These are phyloP conservation scores for Clitopilus passeckerianus DNA, from an alignment of 768 basidiomycete genomes.

Conservation along the genomic window DNA sequence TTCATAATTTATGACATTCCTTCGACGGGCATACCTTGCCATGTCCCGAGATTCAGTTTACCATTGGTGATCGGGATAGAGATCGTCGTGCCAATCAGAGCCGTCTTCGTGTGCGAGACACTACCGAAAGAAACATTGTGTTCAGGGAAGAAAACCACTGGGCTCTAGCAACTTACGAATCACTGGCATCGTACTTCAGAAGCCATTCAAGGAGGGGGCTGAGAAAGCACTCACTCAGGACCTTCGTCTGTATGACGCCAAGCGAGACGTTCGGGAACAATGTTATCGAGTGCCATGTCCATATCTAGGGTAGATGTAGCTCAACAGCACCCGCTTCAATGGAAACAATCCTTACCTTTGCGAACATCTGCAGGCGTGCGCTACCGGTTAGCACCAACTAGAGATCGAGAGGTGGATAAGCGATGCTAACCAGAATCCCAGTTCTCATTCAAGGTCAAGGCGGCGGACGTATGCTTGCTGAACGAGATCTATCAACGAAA, in stretches of 20 bases:
- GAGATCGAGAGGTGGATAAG: slow-evolving; percentile 33
- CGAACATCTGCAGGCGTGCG: slow-evolving; percentile 23
- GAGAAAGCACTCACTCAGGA: slow-evolving; percentile 47
- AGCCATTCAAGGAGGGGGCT: background rate
- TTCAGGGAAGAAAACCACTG: slow-evolving; percentile 3
- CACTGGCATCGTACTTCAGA: slow-evolving; percentile 35
- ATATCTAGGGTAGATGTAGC: slow-evolving; percentile 54
- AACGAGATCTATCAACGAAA: background rate
- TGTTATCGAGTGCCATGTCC: slow-evolving; percentile 88
- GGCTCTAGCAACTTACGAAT: slow-evolving; percentile 52
- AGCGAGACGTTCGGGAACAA: slow-evolving; percentile 78
- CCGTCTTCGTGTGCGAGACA: slow-evolving; percentile 88
- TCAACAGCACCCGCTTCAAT: background rate
- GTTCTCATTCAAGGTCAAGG: slow-evolving; percentile 86
- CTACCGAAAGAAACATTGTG: slow-evolving; percentile 27
- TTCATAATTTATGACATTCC: background rate
- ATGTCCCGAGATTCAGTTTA: slow-evolving; percentile 78
- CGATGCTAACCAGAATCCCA: slow-evolving; percentile 60
- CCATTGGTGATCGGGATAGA: slow-evolving; percentile 81
- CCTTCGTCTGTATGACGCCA: slow-evolving; percentile 93
- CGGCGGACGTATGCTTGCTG: slow-evolving; percentile 68
- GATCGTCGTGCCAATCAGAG: slow-evolving; percentile 78
- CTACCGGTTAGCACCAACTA: background rate
- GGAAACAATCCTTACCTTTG: slow-evolving; percentile 19
- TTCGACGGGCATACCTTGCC: slow-evolving; percentile 63